phyloP scores from a whole-genome alignment of 331 rosid species.

The Pyrus hybrid region DNA sequence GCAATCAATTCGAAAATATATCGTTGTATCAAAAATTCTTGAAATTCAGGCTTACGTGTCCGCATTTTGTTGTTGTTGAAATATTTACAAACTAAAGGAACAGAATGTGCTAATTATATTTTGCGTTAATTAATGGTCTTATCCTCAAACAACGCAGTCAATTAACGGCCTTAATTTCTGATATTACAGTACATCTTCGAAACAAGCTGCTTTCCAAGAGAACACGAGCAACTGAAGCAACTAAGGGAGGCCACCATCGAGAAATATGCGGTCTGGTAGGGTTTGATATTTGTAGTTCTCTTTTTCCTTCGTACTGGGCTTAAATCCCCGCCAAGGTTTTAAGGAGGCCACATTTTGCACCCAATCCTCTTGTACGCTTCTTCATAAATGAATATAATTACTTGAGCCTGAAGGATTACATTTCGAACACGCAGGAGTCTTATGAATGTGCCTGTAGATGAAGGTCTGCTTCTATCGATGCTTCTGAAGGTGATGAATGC shows the following conservation, averaged over 20 bases:
- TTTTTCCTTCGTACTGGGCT: not conserved
- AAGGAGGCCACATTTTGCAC: too few relatives aligned
- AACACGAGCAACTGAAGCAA: slow-evolving; percentile 46
- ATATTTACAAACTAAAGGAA: too few relatives aligned
- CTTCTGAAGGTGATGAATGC: slow-evolving; percentile 52
- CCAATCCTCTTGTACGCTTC: too few relatives aligned
- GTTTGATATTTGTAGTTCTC: not conserved
- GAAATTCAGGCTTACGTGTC: too few relatives aligned
- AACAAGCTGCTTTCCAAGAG: slow-evolving; percentile 36
- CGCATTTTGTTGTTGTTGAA: too few relatives aligned
- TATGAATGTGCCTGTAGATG: slow-evolving; percentile 46
- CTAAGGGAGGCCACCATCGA: slow-evolving; percentile 35
- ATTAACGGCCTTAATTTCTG: not conserved
- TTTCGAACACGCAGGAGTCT: slow-evolving; percentile 18
- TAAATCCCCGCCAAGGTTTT: too few relatives aligned
- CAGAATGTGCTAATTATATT: not conserved
- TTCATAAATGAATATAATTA: not conserved
- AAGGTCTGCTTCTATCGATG: slow-evolving; percentile 43
- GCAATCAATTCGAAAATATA: too few relatives aligned
- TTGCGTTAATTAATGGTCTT: not conserved
- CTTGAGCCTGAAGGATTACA: not conserved
- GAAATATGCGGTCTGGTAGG: not conserved
- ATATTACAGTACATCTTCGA: slow-evolving; percentile 32
- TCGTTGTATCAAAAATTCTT: too few relatives aligned
- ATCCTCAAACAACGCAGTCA: not conserved